phyloP scores from a whole-genome alignment of 768 basidiomycete species.

The Dendrothele bispora region DNA sequence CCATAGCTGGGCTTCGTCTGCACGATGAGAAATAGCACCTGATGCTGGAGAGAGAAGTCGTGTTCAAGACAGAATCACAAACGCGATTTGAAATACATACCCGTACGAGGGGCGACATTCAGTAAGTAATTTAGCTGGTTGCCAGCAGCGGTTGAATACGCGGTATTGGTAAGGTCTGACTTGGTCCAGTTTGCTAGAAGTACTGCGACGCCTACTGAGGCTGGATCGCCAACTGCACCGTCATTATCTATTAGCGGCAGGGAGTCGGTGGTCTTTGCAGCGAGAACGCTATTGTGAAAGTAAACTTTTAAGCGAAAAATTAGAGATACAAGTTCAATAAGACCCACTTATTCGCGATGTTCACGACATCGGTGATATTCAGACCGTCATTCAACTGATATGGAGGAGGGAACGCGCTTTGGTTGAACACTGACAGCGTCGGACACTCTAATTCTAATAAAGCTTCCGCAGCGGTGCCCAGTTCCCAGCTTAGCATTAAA shows the following conservation, averaged over 20 bases:
- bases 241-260: slow-evolving; percentile 44
- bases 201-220: slow-evolving; percentile 73
- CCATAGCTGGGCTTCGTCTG: slow-evolving; percentile 53
- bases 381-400: slow-evolving; percentile 21
- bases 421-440: slow-evolving; percentile 46
- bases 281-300: slow-evolving; percentile 32
- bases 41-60: neutral
- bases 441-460: slow-evolving; percentile 53
- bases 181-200: slow-evolving; percentile 59
- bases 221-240: slow-evolving; percentile 64
- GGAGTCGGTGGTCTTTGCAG: slow-evolving; percentile 32
- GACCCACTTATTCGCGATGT: slow-evolving; percentile 39
- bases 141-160: slow-evolving; percentile 31
- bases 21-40: slow-evolving; percentile 54
- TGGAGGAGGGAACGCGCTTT: slow-evolving; percentile 43
- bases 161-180: slow-evolving; percentile 13
- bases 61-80: neutral
- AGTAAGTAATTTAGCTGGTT: slow-evolving; percentile 51
- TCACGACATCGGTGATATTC: slow-evolving; percentile 39
- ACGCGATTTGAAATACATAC: slow-evolving; percentile 33
- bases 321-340: neutral
- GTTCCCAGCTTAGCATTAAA: slow-evolving; percentile 48
- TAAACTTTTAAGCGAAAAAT: neutral
- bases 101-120: slow-evolving; percentile 40
- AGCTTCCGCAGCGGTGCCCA: slow-evolving; percentile 58